A percentile compares a stretch with the other conserved stretches of the same genome.
phyloP scores from a whole-genome alignment of 2,329 filamentous ascomycete genomes.

The Tricladium varicosporioides region DNA sequence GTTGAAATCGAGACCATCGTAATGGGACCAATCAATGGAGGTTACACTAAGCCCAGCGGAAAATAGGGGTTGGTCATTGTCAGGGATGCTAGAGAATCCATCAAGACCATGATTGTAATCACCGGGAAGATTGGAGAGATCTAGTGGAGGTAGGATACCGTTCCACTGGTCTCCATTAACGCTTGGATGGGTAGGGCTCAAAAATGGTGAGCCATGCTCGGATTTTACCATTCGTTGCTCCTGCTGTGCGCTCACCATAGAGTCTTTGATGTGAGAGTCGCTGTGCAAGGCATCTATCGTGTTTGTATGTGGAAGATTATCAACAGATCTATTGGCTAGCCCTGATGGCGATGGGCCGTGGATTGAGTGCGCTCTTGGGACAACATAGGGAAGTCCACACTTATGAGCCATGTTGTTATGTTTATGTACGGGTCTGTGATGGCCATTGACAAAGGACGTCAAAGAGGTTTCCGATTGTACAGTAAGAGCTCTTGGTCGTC shows the following conservation, averaged over 20 bases:
- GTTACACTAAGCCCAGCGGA: conserved; percentile 59
- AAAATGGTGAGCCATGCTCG: conserved; percentile 58
- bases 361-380: conserved; percentile 57
- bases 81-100: conserved; percentile 49
- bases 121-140: conserved; percentile 53
- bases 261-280: conserved; percentile 37
- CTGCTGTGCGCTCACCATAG: conserved; percentile 36
- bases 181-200: conserved; percentile 38
- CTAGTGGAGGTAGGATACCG: conserved; percentile 54
- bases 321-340: conserved; percentile 46
- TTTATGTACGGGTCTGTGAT: conserved; percentile 62
- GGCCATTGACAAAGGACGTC: conserved; percentile 61
- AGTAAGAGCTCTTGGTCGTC: conserved; percentile 59
- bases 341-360: conserved; percentile 48
- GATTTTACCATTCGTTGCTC: conserved; percentile 56
- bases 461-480: conserved; percentile 58
- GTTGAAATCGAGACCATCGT: conserved; percentile 50
- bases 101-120: conserved; percentile 47
- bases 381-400: conserved; percentile 56
- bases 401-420: conserved; percentile 60
- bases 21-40: conserved; percentile 53
- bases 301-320: conserved; percentile 42
- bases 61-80: conserved; percentile 52
- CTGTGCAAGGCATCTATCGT: conserved; percentile 39
- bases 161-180: conserved; percentile 49